These are phyloP conservation scores for Arabidopsis hybrid DNA, from an alignment of 441 rosid species.

Conservation along the genomic window DNA sequence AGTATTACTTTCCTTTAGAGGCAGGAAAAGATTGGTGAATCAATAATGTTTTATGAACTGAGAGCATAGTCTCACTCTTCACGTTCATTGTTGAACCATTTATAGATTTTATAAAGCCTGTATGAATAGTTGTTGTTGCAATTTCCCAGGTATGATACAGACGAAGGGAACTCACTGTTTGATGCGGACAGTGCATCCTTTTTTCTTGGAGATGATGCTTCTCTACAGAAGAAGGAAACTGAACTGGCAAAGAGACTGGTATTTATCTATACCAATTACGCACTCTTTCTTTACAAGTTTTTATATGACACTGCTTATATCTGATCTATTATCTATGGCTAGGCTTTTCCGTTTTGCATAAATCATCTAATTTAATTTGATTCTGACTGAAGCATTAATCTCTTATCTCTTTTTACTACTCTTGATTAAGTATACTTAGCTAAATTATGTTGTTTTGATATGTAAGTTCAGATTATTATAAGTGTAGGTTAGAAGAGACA, in stretches of 20 bases:
- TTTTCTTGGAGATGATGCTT: slow-evolving; percentile 87
- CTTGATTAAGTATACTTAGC: slow-evolving; percentile 1
- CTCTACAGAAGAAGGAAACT: slow-evolving; percentile 86
- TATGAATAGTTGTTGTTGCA: slow-evolving; percentile 5
- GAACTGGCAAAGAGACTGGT: slow-evolving; percentile 95
- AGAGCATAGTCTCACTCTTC: slow-evolving; percentile 12
- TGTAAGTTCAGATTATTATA: not conserved
- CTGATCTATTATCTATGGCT: slow-evolving; percentile 6
- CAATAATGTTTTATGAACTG: slow-evolving; percentile 12
- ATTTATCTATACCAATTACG: slow-evolving; percentile 30
- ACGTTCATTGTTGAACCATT: not conserved
- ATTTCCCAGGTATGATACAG: slow-evolving; percentile 87
- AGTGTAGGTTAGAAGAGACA: too few relatives aligned
- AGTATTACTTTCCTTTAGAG: slow-evolving; percentile 31
- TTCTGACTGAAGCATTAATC: slow-evolving; percentile 13
- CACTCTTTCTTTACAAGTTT: slow-evolving; percentile 9
- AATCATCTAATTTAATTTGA: not conserved
- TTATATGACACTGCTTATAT: slow-evolving; percentile 6
- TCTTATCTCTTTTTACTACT: slow-evolving; percentile 1
- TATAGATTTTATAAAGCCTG: slow-evolving; percentile 5
- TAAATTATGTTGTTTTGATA: not conserved
- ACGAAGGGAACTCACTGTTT: slow-evolving; percentile 87
- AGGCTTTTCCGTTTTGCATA: not conserved
- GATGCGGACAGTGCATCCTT: slow-evolving; percentile 83
- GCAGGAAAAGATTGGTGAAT: slow-evolving; percentile 9